Percentiles rank a stretch among this genome's conserved stretches.
Conservation (phyloP, 768 basidiomycete species). For the Serendipita sp. region DNA sequence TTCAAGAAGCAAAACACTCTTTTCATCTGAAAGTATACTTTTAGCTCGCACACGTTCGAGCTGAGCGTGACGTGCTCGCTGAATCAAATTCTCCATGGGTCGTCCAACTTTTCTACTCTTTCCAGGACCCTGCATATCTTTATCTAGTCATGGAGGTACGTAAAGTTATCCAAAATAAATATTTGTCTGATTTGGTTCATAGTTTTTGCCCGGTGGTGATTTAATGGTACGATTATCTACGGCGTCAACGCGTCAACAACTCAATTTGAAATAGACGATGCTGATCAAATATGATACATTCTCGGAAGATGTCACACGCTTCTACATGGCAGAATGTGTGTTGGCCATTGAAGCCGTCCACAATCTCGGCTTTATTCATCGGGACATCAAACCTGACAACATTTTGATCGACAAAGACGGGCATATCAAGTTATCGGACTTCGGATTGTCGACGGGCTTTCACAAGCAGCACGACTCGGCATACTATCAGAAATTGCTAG, state of each 20-base stretch:
- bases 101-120: slow-evolving; percentile 94
- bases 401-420: slow-evolving; percentile 96
- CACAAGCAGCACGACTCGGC: slow-evolving; percentile 94
- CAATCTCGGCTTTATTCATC: slow-evolving; percentile 92
- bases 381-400: slow-evolving; percentile 99
- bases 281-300: slow-evolving; percentile 99
- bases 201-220: slow-evolving; percentile 91
- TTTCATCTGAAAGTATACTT: not conserved
- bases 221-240: slow-evolving; percentile 45
- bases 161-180: not conserved
- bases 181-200: not conserved
- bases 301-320: slow-evolving; percentile 92
- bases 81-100: slow-evolving; percentile 95
- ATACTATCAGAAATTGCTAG: slow-evolving; percentile 84
- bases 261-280: slow-evolving; percentile 43
- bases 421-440: slow-evolving; percentile 95
- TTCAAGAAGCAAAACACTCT: not conserved
- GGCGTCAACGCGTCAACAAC: not conserved
- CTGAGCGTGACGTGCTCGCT: slow-evolving; percentile 91
- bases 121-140: slow-evolving; percentile 82
- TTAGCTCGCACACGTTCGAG: slow-evolving; percentile 93
- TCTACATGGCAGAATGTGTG: slow-evolving; percentile 98
- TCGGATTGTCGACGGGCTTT: slow-evolving; percentile 97
- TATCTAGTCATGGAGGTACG: slow-evolving; percentile 86
- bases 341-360: slow-evolving; percentile 97